A percentile compares a stretch with the other conserved stretches of the same genome.
phyloP scores from a whole-genome alignment of 371 early-diverging fungal species.

The Actinomucor elegans region DNA sequence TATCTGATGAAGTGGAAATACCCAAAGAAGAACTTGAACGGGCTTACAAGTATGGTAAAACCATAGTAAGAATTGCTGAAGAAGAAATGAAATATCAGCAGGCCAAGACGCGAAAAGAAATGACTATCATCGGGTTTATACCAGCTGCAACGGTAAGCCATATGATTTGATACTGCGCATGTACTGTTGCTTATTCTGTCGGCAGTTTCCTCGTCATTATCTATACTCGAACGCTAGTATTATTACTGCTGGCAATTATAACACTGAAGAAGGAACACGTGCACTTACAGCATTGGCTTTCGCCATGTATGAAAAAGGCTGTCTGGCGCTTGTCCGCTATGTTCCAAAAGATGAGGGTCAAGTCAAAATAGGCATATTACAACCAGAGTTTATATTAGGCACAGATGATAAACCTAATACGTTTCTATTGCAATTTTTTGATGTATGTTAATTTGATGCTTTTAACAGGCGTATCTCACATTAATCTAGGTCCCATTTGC shows the following conservation, averaged over 20 bases:
- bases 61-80: conserved; percentile 57
- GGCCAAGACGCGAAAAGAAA: conserved; percentile 55
- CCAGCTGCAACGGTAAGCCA: no score
- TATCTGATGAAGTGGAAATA: conserved; percentile 27
- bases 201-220: conserved; percentile 64
- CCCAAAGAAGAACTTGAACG: conserved; percentile 53
- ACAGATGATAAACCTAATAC: background rate
- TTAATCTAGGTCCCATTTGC: conserved; percentile 62
- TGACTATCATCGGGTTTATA: conserved; percentile 65
- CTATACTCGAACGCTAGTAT: conserved; percentile 53
- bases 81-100: conserved; percentile 63
- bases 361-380: conserved; percentile 66
- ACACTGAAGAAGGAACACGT: conserved; percentile 22
- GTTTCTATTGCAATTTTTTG: conserved; percentile 50
- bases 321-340: conserved; percentile 63
- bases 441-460: conserved; percentile 34
- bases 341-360: conserved; percentile 49
- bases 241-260: conserved; percentile 33
- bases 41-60: conserved; percentile 72
- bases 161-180: no score
- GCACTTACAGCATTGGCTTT: conserved; percentile 59
- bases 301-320: conserved; percentile 52
- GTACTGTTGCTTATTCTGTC: conserved; percentile 35
- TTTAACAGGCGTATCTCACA: background rate
- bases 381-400: conserved; percentile 2